phyloP scores from a whole-genome alignment of 139 green algal genomes.

The Picochlorum costavermella region DNA sequence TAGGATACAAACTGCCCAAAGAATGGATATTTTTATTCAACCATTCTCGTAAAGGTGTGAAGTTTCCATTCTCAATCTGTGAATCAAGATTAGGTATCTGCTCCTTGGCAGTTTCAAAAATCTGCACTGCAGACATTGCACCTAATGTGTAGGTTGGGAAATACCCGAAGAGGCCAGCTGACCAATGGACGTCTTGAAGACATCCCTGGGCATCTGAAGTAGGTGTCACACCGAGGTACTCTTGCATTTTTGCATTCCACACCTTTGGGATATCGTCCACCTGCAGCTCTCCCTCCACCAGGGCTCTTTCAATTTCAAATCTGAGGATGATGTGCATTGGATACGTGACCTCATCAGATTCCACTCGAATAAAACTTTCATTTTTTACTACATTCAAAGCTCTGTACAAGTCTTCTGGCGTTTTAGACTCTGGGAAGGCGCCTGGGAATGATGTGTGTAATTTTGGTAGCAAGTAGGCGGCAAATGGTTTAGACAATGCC shows the following conservation, averaged over 20 bases:
- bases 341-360: conserved; percentile 84
- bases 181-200: conserved; percentile 87
- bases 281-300: conserved; percentile 62
- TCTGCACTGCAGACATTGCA: conserved; percentile 69
- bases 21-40: conserved; percentile 74
- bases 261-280: conserved; percentile 61
- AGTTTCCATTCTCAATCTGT: conserved; percentile 62
- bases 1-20: conserved; percentile 55
- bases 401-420: conserved; percentile 51
- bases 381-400: conserved; percentile 63
- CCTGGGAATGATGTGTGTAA: conserved; percentile 32
- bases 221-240: conserved; percentile 29
- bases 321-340: conserved; percentile 85
- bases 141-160: conserved; percentile 84
- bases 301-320: conserved; percentile 68
- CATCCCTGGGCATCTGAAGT: conserved; percentile 57
- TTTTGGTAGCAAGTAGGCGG: conserved; percentile 40
- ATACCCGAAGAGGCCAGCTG: conserved; percentile 57
- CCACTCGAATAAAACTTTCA: conserved; percentile 74
- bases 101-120: conserved; percentile 40
- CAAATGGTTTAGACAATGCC: conserved; percentile 53
- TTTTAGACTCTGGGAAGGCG: conserved; percentile 34
- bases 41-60: conserved; percentile 62
- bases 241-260: conserved; percentile 33
- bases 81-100: conserved; percentile 57